Evolutionary conservation across 805 yeast genomes (phyloP), one percentile per base, ranked within the genome.

Genomic region (Lachancea quebecensis): DNA sequence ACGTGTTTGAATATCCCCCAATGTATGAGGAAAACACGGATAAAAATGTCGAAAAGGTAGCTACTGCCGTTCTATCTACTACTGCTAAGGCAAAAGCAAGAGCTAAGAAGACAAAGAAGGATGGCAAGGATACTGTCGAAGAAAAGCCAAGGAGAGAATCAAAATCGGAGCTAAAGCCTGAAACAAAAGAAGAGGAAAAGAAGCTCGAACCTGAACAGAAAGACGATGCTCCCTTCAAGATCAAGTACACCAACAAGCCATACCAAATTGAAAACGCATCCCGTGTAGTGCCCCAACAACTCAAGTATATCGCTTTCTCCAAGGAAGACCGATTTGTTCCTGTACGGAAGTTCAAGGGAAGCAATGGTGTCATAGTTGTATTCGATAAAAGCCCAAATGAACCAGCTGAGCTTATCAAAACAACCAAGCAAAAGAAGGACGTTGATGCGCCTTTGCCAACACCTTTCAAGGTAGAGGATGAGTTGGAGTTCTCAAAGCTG

Each of bases 61-160:
- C 89, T 1, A 86, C 95, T 35, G 99, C 97, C 2, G 95, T 93
- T 12, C 74, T 93, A 45, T 89, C 97, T 2, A 91, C 97, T 0
- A 91, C 99, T 2, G 87, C 82, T 14, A 83, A 82, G 64, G 96
- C 96, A n/a, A 87, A 85, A 65, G 93, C 91, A 30, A 81, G 97
- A 64, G 95, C 95, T 21, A 82, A 79, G 70, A 73, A 56, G 76
- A 74, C 56, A 69, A 77, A 61, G 77, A 78, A 72, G 46, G 79
- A 72, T 28, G 16, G 34, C 16, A 73, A 72, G 60, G 73, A 67
- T 30, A 57, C 56, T n/a, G 70, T 65, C 27, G 77, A 71, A 33
- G 67, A 62, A 59, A 60, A 34, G 55, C 50, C 41, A 56, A 57
- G 35, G 64, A 64, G 27, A 51, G 54, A 35, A 51, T 50, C 40